Base-by-base conservation (phyloP, 306 rosid species). In the Cucurbita moschata region DNA sequence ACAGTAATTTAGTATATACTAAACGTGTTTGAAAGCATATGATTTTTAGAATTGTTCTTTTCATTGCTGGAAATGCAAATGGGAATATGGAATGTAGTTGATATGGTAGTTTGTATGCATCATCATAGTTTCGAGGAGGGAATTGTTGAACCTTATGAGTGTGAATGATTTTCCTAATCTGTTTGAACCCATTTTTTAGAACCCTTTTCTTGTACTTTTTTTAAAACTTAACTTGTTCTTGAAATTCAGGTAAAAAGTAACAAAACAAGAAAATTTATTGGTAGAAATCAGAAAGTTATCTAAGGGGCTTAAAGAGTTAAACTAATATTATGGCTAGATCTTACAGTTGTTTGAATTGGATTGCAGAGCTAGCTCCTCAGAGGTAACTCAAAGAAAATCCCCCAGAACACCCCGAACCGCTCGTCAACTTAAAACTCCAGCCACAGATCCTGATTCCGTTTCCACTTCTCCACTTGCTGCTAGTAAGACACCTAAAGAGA, bases 321-420 rank as follows among this genome's bases (percentile, higher is more conserved):
- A 15, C 35, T 26, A 13, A 19, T 74, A n/a, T 15, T 59, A 56
- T 46, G 30, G 37, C 30, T 40, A 10, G 51, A 16, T 73, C 53
- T 56, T 61, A 9, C 30, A 30, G 71, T 47, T 75, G 12, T 12
- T 62, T 50, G 39, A 16, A 39, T 83, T 55, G 75, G 77, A 67
- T 10, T 71, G 76, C 85, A 89, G 92, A 86, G 52, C 65, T 69
- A 75, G 89, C 70, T 73, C 90, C 57, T 79, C 81, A 72, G 92
- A 88, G 79, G 87, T 84, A 61, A 85, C 90, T 8, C 90, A 78
- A 56, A 86, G 83, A 77, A 89, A 83, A 81, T 89, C 92, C 68
- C 92, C 89, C 0, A 59, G 80, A 35, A 85, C 86, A 68, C 85
- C 96, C 23, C 83, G 85, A 61, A 77, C 85, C 30, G 83, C 86